Conservation (phyloP, 352 stramenopile genomes). For the Phytopythium aichiense region DNA sequence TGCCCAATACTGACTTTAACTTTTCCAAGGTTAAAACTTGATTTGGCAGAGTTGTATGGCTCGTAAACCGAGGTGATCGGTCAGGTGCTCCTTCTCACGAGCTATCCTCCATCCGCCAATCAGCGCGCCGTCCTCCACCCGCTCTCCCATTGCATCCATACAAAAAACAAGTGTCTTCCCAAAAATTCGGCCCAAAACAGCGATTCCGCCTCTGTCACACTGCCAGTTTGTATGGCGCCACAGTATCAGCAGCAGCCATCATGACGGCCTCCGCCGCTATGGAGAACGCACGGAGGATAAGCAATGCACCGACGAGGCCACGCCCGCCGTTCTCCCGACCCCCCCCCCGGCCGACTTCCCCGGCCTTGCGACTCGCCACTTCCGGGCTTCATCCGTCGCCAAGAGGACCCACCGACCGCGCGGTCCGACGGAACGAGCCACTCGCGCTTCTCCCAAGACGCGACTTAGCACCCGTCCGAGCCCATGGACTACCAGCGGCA, state of each 20-base stretch:
- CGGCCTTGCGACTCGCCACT: neutral
- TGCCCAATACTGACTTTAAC: neutral
- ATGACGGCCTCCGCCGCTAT: neutral
- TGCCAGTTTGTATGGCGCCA: too few relatives aligned
- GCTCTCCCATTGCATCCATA: neutral
- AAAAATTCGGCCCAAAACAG: neutral
- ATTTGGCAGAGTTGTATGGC: neutral
- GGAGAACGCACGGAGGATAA: neutral
- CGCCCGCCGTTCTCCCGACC: neutral
- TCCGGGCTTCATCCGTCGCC: neutral
- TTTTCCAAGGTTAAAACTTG: too few relatives aligned
- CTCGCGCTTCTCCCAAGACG: constrained; percentile 7
- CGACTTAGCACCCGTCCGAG: neutral
- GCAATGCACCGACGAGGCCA: constrained; percentile 1
- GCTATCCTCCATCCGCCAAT: neutral
- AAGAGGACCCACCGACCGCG: neutral
- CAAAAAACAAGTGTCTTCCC: neutral
- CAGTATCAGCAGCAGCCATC: too few relatives aligned
- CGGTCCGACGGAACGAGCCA: neutral
- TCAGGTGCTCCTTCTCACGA: neutral
- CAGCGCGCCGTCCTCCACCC: neutral
- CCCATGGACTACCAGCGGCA: constrained; percentile 17
- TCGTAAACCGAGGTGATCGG: neutral
- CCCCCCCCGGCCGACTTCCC: neutral
- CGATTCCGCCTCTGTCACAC: neutral